These are phyloP conservation scores for Cytospora schulzeri DNA, from an alignment of 2,329 filamentous ascomycete species.

Conservation along the genomic window DNA sequence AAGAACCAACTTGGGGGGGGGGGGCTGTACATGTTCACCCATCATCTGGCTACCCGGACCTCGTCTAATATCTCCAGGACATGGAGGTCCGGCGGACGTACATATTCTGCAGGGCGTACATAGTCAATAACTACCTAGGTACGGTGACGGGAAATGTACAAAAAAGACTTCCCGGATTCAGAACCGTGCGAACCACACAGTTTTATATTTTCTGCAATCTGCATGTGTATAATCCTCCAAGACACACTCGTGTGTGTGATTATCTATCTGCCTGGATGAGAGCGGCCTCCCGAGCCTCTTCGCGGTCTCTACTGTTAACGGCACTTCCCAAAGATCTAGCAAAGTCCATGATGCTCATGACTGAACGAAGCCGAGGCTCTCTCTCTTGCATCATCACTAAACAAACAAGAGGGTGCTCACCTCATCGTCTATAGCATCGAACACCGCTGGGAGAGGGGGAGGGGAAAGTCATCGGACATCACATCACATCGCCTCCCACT, in stretches of 20 bases:
- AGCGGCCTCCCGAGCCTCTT: background rate
- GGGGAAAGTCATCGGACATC: no score
- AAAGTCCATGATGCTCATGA: no score
- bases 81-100: background rate
- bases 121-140: background rate
- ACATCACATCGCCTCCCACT: no score
- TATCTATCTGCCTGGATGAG: background rate
- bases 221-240: background rate
- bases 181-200: background rate
- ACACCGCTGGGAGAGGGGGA: no score
- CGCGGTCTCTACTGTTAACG: background rate
- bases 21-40: background rate
- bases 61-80: background rate
- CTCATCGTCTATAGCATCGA: no score
- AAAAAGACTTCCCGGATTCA: background rate
- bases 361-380: no score
- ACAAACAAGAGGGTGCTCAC: no score
- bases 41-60: background rate
- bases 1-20: background rate
- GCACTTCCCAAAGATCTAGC: no score
- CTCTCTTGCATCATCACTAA: no score
- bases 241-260: background rate
- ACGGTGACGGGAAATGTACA: conserved; percentile 1
- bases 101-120: background rate
- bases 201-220: background rate